phyloP scores from a whole-genome alignment of 2,329 filamentous ascomycete species.

The Colletotrichum sp. region DNA sequence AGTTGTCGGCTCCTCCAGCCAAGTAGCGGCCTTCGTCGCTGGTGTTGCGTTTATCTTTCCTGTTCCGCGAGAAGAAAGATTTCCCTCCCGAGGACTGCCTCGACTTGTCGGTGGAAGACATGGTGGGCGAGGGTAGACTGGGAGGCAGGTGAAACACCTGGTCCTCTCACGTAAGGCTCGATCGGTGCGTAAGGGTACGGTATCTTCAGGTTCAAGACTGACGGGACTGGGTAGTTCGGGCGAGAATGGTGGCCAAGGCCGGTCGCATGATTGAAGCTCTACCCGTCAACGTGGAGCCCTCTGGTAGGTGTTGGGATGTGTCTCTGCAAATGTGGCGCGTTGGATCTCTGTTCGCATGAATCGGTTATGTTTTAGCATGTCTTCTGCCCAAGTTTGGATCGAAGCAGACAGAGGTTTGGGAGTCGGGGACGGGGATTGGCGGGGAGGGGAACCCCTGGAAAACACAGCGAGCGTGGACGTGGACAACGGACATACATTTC shows the following conservation, averaged over 20 bases:
- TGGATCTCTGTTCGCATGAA: constrained; percentile 22
- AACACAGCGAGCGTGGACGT: not conserved
- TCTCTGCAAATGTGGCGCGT: constrained; percentile 6
- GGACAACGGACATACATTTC: constrained; percentile 3
- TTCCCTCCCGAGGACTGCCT: constrained; percentile 78
- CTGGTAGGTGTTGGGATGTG: not conserved
- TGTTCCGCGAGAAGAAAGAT: constrained; percentile 89
- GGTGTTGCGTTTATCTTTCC: constrained; percentile 70
- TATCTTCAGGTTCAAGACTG: constrained; percentile 17
- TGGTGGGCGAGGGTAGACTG: constrained; percentile 31
- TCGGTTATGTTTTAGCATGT: constrained; percentile 24
- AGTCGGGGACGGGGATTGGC: not conserved
- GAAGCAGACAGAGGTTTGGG: constrained; percentile 10
- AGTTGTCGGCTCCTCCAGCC: constrained; percentile 57
- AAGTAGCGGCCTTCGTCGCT: constrained; percentile 64
- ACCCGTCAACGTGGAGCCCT: constrained; percentile 14
- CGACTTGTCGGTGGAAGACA: constrained; percentile 76
- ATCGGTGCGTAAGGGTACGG: not conserved
- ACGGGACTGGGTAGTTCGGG: constrained; percentile 17
- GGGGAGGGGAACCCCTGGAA: constrained; percentile 6
- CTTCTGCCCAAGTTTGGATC: constrained; percentile 15
- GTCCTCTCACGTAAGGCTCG: constrained; percentile 18
- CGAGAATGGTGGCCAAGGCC: constrained; percentile 34
- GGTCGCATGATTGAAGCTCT: constrained; percentile 42
- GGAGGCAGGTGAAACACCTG: constrained; percentile 24